phyloP scores from a whole-genome alignment of 495 filamentous ascomycete species.

The Xylaria flabelliformis region DNA sequence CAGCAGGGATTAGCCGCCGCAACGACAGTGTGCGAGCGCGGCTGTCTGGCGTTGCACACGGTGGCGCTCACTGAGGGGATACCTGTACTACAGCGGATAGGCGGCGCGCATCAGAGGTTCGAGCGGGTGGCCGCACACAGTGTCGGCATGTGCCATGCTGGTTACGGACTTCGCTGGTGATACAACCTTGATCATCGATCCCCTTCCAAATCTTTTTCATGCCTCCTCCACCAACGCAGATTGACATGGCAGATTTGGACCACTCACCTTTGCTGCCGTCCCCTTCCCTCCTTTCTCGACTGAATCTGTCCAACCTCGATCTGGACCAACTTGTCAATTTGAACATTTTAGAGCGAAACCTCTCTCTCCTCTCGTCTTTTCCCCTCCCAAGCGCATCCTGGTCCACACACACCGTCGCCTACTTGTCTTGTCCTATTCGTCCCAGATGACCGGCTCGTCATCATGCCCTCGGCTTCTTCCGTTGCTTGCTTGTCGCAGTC shows the following conservation, averaged over 20 bases:
- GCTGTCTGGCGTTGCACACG: slow-evolving; percentile 8
- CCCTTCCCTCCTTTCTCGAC: background rate
- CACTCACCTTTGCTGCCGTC: background rate
- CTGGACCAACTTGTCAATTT: background rate
- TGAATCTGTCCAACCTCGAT: background rate
- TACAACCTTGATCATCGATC: slow-evolving; percentile 14
- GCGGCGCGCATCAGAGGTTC: background rate
- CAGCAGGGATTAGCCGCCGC: slow-evolving; percentile 30
- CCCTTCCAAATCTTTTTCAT: slow-evolving; percentile 26
- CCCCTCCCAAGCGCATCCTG: background rate
- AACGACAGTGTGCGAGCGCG: slow-evolving; percentile 20
- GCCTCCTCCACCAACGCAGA: slow-evolving; percentile 15
- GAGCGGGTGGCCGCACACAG: slow-evolving; percentile 7
- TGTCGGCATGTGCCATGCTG: background rate
- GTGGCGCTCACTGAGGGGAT: background rate
- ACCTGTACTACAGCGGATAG: background rate
- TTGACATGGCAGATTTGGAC: slow-evolving; percentile 1
- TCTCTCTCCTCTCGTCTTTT: background rate
- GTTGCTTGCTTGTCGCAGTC: slow-evolving; percentile 28
- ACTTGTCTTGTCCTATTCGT: slow-evolving; percentile 5
- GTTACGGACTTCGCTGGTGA: background rate
- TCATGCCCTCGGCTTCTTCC: slow-evolving; percentile 38
- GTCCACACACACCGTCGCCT: slow-evolving; percentile 13
- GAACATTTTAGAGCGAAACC: background rate
- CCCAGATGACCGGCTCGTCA: slow-evolving; percentile 37